A percentile compares a stretch with the other conserved stretches of the same genome.
Conservation (phyloP, 2,329 filamentous ascomycete genomes). For the Paecilomyces sp. region DNA sequence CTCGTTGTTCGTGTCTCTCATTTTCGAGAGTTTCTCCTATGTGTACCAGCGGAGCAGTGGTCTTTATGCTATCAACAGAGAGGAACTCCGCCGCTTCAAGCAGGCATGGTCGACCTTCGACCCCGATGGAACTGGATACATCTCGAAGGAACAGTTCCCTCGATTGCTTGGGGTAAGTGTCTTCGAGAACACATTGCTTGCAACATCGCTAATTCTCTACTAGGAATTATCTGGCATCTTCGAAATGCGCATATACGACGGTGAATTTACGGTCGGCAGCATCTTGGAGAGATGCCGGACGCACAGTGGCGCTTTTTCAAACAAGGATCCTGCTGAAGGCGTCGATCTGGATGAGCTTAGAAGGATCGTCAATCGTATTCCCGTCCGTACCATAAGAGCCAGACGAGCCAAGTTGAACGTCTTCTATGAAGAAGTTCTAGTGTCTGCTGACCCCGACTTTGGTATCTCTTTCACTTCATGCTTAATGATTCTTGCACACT, state of each 20-base stretch:
- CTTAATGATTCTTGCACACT: conserved; percentile 92
- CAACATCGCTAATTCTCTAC: conserved; percentile 4
- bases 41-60: conserved; percentile 95
- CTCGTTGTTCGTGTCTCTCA: conserved; percentile 94
- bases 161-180: conserved; percentile 66
- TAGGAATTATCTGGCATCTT: conserved; percentile 87
- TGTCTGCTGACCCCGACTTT: conserved; percentile 79
- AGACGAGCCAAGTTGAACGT: conserved; percentile 75
- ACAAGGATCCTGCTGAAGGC: conserved; percentile 40
- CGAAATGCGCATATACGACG: conserved; percentile 92
- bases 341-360: conserved; percentile 73
- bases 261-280: conserved; percentile 76
- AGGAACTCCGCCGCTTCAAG: conserved; percentile 95
- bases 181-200: conserved; percentile 4
- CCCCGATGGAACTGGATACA: conserved; percentile 83
- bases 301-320: conserved; percentile 37
- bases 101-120: conserved; percentile 97
- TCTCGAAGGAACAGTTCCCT: conserved; percentile 82
- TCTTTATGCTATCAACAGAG: conserved; percentile 80
- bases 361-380: conserved; percentile 63
- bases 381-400: conserved; percentile 65
- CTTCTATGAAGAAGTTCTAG: conserved; percentile 96
- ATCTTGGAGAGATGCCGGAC: conserved; percentile 78
- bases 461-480: conserved; percentile 90
- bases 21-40: conserved; percentile 99